Conservation (phyloP, 2,329 filamentous ascomycete species). For the Pseudocercospora eumusae region DNA sequence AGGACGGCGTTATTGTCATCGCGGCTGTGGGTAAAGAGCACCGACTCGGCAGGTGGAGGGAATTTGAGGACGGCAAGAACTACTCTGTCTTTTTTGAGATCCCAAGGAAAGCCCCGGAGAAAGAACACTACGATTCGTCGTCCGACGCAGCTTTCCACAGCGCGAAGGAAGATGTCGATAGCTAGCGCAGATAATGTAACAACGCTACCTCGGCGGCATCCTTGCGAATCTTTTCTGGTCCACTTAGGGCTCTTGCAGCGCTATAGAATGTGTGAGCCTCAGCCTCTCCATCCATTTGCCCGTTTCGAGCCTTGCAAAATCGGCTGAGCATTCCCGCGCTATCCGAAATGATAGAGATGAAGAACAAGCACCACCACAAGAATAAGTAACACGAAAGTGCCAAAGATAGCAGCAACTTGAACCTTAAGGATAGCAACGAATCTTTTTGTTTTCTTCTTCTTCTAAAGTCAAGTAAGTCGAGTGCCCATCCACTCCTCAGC, state of each 20-base stretch:
- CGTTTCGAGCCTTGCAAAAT: too few relatives aligned
- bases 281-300: too few relatives aligned
- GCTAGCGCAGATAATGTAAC: background rate
- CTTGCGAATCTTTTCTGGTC: background rate
- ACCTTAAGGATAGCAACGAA: background rate
- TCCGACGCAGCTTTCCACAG: conserved; percentile 4
- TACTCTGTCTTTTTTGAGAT: conserved; percentile 88
- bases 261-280: too few relatives aligned
- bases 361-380: conserved; percentile 1
- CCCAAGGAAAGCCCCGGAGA: conserved; percentile 49
- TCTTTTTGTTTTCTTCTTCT: background rate
- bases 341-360: background rate
- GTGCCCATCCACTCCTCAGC: background rate
- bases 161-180: conserved; percentile 3
- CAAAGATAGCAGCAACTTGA: background rate
- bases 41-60: conserved; percentile 79
- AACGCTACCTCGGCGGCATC: background rate
- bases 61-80: conserved; percentile 65
- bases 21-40: conserved; percentile 87
- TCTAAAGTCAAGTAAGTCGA: background rate
- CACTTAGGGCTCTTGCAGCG: too few relatives aligned
- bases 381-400: background rate
- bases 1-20: conserved; percentile 67
- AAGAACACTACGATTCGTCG: background rate
- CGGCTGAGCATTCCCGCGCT: background rate